Evolutionary conservation across 805 yeast species (phyloP), one percentile per base, ranked within the genome.

Genomic region (Dipodascus albidus): DNA sequence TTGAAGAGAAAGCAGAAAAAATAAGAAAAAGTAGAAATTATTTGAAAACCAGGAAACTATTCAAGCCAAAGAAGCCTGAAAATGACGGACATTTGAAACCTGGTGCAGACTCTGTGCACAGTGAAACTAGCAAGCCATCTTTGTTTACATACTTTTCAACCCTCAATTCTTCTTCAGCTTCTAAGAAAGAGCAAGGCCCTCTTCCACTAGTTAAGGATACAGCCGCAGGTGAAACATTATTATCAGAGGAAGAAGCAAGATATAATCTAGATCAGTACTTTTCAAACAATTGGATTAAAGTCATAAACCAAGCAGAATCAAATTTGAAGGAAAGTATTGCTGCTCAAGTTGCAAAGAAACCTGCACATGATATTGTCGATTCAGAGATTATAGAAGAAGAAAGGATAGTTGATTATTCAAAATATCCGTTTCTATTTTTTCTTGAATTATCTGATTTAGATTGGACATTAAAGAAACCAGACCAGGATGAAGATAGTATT

Each of bases 251-350:
- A 2, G 67, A 63, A 27, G 69, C 74, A 4, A 61, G 68, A 2
- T 55, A 68, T 22, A 61, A 66, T 21, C 61, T 85, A 21, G 66
- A 74, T 41, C 72, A 74, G 52, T 70, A 76, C 53, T 73, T 81
- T 22, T 76, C 87, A 0, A 68, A 68, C 20, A 80, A 87, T 0
- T 90, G 98, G 98, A 76, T 87, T 21, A 68, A 75, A 22, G 73
- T 86, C 51, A 79, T 87, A 3, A 72, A 73, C 31, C 73, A 55
- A 15, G 71, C 70, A 2, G 58, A 57, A 8, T 27, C 52, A 21
- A 56, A 53, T 20, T 64, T 66, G 53, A 55, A 55, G 19, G 50
- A 58, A 14, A 60, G 64, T 15, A 75, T 48, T 76, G 74, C 66
- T 73, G 70, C 57, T 57, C 61, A 35, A 67, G 74, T 55, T 65